Conservation (phyloP, 2,329 filamentous ascomycete species). For the Arthrobotrys entomopaga region DNA sequence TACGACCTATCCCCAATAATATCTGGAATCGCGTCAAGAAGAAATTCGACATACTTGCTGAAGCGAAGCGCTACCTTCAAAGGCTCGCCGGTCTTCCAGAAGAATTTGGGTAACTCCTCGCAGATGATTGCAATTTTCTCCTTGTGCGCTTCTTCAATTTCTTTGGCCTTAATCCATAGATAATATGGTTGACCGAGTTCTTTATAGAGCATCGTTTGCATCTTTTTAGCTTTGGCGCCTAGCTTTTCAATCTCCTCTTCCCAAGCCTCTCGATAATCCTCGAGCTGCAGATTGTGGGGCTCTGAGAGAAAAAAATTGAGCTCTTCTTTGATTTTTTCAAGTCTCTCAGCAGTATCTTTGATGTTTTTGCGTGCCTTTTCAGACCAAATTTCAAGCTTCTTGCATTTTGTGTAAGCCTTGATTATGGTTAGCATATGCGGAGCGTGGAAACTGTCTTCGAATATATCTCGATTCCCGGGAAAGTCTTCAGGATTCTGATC, state of each 20-base stretch:
- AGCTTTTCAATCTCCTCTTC: not conserved
- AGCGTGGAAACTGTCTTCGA: no score
- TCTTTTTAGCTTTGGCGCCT: not conserved
- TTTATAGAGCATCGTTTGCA: not conserved
- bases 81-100: conserved; percentile 24
- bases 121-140: conserved; percentile 4
- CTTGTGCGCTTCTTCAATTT: not conserved
- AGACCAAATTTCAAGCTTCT: conserved; percentile 1
- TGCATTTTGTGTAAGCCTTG: not conserved
- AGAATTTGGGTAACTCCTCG: conserved; percentile 24
- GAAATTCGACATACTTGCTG: not conserved
- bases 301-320: not conserved
- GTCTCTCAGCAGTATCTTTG: not conserved
- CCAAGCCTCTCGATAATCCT: not conserved
- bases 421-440: no score
- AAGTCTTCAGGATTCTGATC: no score
- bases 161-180: not conserved
- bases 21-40: not conserved
- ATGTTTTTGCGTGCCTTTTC: not conserved
- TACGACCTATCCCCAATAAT: not conserved
- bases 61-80: conserved; percentile 2
- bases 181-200: not conserved
- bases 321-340: not conserved
- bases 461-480: no score
- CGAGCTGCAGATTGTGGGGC: not conserved